A percentile compares a stretch with the other conserved stretches of the same genome.
Conservation (phyloP, 2,329 filamentous ascomycete species). For the Stagonosporopsis chrysanthemi region DNA sequence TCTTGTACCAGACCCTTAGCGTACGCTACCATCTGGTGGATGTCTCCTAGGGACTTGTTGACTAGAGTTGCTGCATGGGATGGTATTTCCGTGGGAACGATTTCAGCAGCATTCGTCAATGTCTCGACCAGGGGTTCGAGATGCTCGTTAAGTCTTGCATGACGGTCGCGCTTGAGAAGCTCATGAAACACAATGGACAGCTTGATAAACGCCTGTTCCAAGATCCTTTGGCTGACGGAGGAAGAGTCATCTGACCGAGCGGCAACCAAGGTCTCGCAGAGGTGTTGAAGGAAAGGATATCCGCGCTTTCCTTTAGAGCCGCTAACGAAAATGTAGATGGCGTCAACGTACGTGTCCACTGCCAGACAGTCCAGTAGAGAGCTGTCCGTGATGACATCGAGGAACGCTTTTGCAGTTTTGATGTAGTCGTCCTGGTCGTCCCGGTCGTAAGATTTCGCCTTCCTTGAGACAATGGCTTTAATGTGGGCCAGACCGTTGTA, state of each 20-base stretch:
- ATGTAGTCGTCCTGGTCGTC: conserved; percentile 15
- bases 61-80: conserved; percentile 7
- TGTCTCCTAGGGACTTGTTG: conserved; percentile 5
- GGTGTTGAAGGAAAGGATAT: conserved; percentile 41
- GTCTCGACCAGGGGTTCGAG: conserved; percentile 18
- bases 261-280: conserved; percentile 25
- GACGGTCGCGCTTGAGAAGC: conserved; percentile 23
- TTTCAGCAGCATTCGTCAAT: conserved; percentile 10
- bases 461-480: conserved; percentile 21
- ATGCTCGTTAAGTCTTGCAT: conserved; percentile 30
- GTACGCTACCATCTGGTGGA: conserved; percentile 1
- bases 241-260: background rate
- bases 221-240: background rate
- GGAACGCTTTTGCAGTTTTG: conserved; percentile 18
- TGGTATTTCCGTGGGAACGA: conserved; percentile 6
- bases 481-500: conserved; percentile 40
- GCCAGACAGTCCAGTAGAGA: conserved; percentile 47
- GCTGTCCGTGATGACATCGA: conserved; percentile 43
- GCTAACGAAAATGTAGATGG: conserved; percentile 47
- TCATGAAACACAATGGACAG: conserved; percentile 24
- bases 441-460: background rate
- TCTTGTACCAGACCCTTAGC: conserved; percentile 6
- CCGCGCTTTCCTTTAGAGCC: conserved; percentile 36
- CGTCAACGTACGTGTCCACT: conserved; percentile 44
- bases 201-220: conserved; percentile 12